Conservation (phyloP, 176 grass and related monocot genomes). For the Bromus sterilis region DNA sequence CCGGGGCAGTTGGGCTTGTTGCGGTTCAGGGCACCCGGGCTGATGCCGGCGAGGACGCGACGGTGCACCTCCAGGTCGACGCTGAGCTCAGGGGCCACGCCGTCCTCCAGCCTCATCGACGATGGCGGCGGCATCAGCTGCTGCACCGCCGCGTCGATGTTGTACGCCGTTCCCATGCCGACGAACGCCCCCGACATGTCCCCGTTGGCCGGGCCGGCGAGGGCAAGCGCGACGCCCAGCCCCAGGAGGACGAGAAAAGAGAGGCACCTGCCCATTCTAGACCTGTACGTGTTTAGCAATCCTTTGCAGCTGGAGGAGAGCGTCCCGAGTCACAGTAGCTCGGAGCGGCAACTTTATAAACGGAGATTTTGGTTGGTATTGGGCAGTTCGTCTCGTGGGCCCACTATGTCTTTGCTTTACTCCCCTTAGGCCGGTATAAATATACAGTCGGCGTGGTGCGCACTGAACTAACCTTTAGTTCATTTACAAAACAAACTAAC, state of each 20-base stretch:
- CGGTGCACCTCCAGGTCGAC: constrained; percentile 14
- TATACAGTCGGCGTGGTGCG: neutral
- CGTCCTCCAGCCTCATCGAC: constrained; percentile 3
- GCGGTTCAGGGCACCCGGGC: neutral
- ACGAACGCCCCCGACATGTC: neutral
- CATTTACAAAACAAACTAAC: neutral
- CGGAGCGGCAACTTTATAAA: neutral
- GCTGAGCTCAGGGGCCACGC: neutral
- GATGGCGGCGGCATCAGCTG: neutral
- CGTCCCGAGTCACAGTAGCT: neutral
- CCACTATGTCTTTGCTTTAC: neutral
- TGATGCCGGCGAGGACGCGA: constrained; percentile 6
- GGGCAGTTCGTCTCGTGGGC: neutral
- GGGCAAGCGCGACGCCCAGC: neutral
- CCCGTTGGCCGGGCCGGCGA: neutral
- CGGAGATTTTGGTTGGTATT: neutral
- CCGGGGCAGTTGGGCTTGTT: neutral
- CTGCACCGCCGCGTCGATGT: neutral
- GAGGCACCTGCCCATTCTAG: neutral
- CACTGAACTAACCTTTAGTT: neutral
- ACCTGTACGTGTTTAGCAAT: neutral
- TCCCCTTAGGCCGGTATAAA: neutral
- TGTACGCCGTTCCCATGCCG: neutral
- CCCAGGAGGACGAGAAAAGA: neutral
- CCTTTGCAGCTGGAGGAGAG: neutral